phyloP scores from a whole-genome alignment of 2,329 filamentous ascomycete species.

The Diplodia corticola region DNA sequence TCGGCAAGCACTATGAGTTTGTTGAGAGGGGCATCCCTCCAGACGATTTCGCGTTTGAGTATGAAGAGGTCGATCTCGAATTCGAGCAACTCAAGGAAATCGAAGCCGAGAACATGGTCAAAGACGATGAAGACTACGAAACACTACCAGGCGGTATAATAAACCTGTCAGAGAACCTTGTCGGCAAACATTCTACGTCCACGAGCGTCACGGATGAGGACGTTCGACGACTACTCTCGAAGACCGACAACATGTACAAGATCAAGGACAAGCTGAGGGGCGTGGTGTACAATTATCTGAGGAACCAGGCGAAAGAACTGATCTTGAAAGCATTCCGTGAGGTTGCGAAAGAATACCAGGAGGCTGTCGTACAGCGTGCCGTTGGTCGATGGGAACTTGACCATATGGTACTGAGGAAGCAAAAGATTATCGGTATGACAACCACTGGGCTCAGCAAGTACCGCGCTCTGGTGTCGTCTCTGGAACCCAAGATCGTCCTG shows the following conservation, averaged over 20 bases:
- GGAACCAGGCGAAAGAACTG: constrained; percentile 53
- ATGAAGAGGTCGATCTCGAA: constrained; percentile 62
- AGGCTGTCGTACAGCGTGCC: constrained; percentile 54
- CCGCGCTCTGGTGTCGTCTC: constrained; percentile 64
- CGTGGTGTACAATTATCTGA: constrained; percentile 66
- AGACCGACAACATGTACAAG: constrained; percentile 58
- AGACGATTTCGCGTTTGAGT: constrained; percentile 55
- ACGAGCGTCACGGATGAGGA: constrained; percentile 31
- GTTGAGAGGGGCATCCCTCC: constrained; percentile 48
- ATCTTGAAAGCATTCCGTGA: constrained; percentile 51
- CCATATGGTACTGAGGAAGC: constrained; percentile 59
- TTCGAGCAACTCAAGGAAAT: constrained; percentile 62
- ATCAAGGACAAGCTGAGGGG: constrained; percentile 60
- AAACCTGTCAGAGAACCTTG: constrained; percentile 44
- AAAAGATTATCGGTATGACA: constrained; percentile 66
- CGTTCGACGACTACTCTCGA: constrained; percentile 41
- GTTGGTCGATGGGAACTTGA: constrained; percentile 62
- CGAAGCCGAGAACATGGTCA: constrained; percentile 56
- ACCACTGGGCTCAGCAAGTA: constrained; percentile 83
- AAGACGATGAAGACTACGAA: constrained; percentile 54
- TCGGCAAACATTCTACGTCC: constrained; percentile 32
- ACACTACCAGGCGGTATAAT: constrained; percentile 36
- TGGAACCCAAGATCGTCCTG: constrained; percentile 68
- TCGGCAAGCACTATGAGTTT: constrained; percentile 53
- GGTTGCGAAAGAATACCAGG: constrained; percentile 53